Base-by-base conservation (phyloP, 139 green algal species). In the Micractinium conductrix region DNA sequence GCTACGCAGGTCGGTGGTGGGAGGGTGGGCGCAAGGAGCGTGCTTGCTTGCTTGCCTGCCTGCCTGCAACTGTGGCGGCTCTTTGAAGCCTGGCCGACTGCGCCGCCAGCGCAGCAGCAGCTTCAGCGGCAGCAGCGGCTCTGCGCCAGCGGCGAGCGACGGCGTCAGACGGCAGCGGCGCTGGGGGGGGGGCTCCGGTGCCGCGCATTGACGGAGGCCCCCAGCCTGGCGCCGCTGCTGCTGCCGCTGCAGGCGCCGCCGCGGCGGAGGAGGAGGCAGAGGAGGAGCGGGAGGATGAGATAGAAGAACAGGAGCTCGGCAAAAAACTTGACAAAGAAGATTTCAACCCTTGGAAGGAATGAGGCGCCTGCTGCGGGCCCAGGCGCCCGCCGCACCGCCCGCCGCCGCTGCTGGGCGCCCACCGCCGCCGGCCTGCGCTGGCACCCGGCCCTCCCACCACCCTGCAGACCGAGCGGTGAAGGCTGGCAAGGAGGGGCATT, bases 271-370 rank as follows among this genome's bases (percentile, higher is more conserved):
- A 82, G 58, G 76, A 24, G 26, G 76, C 58, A 26, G 76, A 71
- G 4, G 76, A 82, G 58, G 76, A 24, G 26, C 58, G 38, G 16
- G 76, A 71, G 55, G 76, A 82, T 58, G 76, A 82, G 12, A 8
- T 28, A 0, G 76, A 72, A 40, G 76, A 82, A 40, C 38, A 82
- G 58, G 55, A 71, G 58, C 26, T 82, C 12, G 76, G 76, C 2
- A 26, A 6, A 12, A 38, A 82, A 4, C 24, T 82, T 12, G 35
- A 45, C 38, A 35, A 58, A 26, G 22, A 28, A 26, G 58, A 82
- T 30, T 82, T 82, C 30, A 17, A 82, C 7, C 76, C 76, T 12
- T 82, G 76, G 76, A 45, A 55, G 55, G 55, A 82, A 28, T 82
- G 70, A 78, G 17, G 37, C n/a, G n/a, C n/a, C n/a, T n/a, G n/a